Evolutionary conservation across 2,329 filamentous ascomycete species (phyloP).

Genomic region (Byssothecium circinans): DNA sequence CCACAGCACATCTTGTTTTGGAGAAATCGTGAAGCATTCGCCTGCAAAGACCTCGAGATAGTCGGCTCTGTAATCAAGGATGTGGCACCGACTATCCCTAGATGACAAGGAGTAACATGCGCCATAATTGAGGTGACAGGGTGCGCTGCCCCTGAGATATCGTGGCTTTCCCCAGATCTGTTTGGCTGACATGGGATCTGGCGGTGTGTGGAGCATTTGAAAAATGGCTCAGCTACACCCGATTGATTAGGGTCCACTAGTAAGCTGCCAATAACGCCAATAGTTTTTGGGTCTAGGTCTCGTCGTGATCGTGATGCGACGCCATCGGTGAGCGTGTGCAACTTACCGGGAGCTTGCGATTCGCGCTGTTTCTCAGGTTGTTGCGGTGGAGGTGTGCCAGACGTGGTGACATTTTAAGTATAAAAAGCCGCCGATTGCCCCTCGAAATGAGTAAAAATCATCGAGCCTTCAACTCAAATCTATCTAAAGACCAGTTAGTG

Average conservation of each 20-base stretch:
- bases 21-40: not conserved
- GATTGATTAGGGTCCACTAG: conserved; percentile 27
- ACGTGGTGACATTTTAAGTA: conserved; percentile 26
- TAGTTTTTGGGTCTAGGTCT: conserved; percentile 22
- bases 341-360: conserved; percentile 30
- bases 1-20: not conserved
- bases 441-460: conserved; percentile 28
- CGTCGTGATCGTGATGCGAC: conserved; percentile 34
- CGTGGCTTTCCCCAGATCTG: conserved; percentile 33
- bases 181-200: conserved; percentile 25
- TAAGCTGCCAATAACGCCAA: conserved; percentile 30
- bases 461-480: conserved; percentile 24
- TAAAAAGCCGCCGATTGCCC: conserved; percentile 34
- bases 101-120: conserved; percentile 20
- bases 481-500: conserved; percentile 23
- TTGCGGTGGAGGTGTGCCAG: conserved; percentile 36
- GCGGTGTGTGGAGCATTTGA: conserved; percentile 34
- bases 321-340: conserved; percentile 29
- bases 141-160: conserved; percentile 30
- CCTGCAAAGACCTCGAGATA: not conserved
- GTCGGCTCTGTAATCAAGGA: conserved; percentile 5
- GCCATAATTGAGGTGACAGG: conserved; percentile 22
- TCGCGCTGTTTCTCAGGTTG: conserved; percentile 29
- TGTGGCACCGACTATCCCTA: conserved; percentile 8
- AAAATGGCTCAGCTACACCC: conserved; percentile 39